These are phyloP conservation scores for Holtermannia corniformis DNA, from an alignment of 768 basidiomycete genomes.

Conservation along the genomic window DNA sequence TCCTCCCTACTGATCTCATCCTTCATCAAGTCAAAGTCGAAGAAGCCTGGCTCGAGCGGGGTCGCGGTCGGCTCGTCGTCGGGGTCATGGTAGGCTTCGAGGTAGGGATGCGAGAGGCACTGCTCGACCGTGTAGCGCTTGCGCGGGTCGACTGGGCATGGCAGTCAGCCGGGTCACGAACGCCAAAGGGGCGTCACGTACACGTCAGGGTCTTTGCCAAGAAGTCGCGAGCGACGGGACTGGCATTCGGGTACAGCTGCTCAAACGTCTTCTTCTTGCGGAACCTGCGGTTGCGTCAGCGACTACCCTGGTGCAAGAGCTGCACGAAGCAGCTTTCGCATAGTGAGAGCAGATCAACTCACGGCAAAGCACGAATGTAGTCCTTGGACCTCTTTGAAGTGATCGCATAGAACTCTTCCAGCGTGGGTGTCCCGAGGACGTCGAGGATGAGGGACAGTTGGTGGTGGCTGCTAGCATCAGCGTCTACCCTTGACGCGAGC, in stretches of 20 bases:
- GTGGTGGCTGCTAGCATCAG: conserved; percentile 62
- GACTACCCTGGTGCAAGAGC: no score
- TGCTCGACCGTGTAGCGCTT: conserved; percentile 92
- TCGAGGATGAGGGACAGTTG: conserved; percentile 92
- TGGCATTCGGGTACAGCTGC: conserved; percentile 83
- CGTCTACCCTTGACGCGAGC: neutral
- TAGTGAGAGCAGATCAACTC: conserved; percentile 3
- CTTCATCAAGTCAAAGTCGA: conserved; percentile 95
- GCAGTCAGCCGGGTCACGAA: neutral
- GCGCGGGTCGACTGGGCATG: conserved; percentile 66
- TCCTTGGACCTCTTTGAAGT: conserved; percentile 84
- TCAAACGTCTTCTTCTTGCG: conserved; percentile 74
- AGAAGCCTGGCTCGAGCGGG: conserved; percentile 92
- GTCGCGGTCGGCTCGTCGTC: conserved; percentile 94
- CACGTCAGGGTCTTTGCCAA: conserved; percentile 70
- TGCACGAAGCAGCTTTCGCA: neutral
- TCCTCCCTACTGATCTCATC: conserved; percentile 93
- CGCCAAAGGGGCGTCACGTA: conserved; percentile 9
- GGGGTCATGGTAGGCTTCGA: conserved; percentile 92
- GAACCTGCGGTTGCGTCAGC: conserved; percentile 45
- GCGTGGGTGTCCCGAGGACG: conserved; percentile 88
- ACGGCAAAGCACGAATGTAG: conserved; percentile 83
- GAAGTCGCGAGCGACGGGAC: conserved; percentile 63
- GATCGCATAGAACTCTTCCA: conserved; percentile 97
- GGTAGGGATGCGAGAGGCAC: conserved; percentile 86